Percentiles rank a stretch among this genome's conserved stretches.
Conservation (phyloP, 805 yeast species). For the Sugiyamaella chiloensis region DNA sequence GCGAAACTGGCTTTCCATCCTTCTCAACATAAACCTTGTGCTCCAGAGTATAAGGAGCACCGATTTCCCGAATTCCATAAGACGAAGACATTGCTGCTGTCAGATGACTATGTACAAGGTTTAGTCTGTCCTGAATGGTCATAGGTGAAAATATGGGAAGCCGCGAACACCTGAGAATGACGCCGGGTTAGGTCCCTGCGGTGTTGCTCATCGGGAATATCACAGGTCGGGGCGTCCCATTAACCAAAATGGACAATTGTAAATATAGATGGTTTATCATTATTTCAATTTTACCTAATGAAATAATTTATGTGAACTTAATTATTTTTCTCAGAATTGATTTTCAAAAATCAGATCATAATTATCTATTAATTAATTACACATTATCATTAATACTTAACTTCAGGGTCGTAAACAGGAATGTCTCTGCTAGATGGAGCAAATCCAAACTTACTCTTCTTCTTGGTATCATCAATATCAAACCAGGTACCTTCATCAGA, state of each 20-base stretch:
- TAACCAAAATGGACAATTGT: too few species aligned
- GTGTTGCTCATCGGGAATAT: too few species aligned
- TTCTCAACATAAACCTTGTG: conserved; percentile 87
- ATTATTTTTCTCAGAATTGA: too few species aligned
- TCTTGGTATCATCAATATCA: conserved; percentile 35
- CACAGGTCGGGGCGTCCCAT: too few species aligned
- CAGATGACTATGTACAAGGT: conserved; percentile 11
- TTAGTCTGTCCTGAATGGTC: conserved; percentile 9
- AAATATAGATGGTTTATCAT: too few species aligned
- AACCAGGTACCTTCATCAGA: conserved; percentile 67
- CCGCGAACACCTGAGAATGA: too few species aligned
- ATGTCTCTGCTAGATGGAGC: conserved; percentile 17
- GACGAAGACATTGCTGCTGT: conserved; percentile 25
- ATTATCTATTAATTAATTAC: neutral
- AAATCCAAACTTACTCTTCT: conserved; percentile 48
- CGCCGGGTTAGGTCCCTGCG: too few species aligned
- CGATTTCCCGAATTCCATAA: conserved; percentile 88
- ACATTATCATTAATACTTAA: conserved; percentile 12
- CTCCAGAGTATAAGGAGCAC: conserved; percentile 93
- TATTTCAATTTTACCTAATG: too few species aligned
- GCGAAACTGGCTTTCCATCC: conserved; percentile 91
- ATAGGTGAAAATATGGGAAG: conserved; percentile 6
- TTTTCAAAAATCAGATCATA: too few species aligned
- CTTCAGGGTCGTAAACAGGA: conserved; percentile 24
- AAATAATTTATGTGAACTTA: too few species aligned